These are phyloP conservation scores for Prunus armeniaca DNA, from an alignment of 306 rosid genomes.

Conservation along the genomic window DNA sequence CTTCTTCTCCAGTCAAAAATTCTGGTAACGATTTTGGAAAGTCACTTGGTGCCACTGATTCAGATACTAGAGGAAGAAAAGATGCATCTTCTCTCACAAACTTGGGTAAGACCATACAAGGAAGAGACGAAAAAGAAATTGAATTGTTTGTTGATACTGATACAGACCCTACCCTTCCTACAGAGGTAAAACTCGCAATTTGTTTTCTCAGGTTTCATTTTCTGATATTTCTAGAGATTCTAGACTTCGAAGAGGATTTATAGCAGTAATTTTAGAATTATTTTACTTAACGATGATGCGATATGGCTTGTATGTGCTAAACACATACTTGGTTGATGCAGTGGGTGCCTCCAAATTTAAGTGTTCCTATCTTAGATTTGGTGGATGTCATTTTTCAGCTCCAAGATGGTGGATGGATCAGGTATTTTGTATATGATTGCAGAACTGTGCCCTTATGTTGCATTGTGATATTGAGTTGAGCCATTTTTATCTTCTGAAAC, in stretches of 20 bases:
- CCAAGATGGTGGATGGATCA: constrained; percentile 99
- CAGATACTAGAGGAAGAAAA: constrained; percentile 42
- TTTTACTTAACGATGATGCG: background rate
- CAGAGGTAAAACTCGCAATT: constrained; percentile 55
- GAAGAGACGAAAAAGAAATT: constrained; percentile 43
- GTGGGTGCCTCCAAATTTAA: constrained; percentile 99
- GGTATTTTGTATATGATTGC: constrained; percentile 42
- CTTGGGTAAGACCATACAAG: constrained; percentile 42
- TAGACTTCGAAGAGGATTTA: background rate
- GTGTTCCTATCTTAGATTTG: constrained; percentile 78
- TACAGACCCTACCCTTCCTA: constrained; percentile 61
- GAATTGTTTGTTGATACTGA: constrained; percentile 58
- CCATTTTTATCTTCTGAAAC: constrained; percentile 23
- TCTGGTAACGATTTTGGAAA: constrained; percentile 34
- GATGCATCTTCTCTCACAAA: constrained; percentile 40
- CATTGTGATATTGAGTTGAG: background rate
- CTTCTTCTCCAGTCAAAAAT: constrained; percentile 41
- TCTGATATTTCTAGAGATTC: background rate
- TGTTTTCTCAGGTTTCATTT: background rate
- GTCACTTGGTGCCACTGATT: constrained; percentile 36
- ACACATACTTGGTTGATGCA: constrained; percentile 38
- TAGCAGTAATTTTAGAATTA: background rate
- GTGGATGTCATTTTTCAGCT: constrained; percentile 94
- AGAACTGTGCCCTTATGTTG: background rate
- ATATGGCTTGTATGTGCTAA: constrained; percentile 25